Evolutionary conservation across 768 basidiomycete species (phyloP).

Genomic region (Kwoniella bestiolae): DNA sequence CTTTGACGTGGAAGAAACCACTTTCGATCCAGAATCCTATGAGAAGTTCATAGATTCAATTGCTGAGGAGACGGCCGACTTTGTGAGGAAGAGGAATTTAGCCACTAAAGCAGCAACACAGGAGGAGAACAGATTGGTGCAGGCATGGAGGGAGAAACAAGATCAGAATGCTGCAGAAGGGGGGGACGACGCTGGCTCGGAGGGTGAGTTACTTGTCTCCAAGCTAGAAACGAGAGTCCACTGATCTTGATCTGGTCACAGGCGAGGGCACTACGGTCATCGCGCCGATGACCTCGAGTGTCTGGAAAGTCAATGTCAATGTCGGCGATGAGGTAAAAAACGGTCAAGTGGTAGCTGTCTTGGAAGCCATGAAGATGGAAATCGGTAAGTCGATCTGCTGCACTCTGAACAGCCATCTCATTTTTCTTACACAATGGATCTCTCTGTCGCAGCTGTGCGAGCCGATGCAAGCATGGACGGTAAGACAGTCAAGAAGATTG

Average conservation of each 20-base stretch:
- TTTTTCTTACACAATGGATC: neutral
- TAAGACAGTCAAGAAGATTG: slow-evolving; percentile 25
- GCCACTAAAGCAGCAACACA: slow-evolving; percentile 57
- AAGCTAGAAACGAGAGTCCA: no score
- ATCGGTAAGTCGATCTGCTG: slow-evolving; percentile 30
- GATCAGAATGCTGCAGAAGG: slow-evolving; percentile 14
- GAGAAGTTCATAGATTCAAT: slow-evolving; percentile 60
- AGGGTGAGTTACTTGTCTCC: slow-evolving; percentile 7
- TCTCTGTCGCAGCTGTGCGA: slow-evolving; percentile 26
- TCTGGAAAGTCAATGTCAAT: slow-evolving; percentile 38
- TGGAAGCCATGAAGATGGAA: slow-evolving; percentile 51
- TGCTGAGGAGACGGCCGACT: slow-evolving; percentile 59
- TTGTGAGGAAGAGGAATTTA: slow-evolving; percentile 59
- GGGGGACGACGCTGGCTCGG: neutral
- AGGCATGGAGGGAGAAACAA: slow-evolving; percentile 58
- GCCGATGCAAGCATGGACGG: slow-evolving; percentile 39
- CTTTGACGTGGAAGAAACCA: slow-evolving; percentile 62
- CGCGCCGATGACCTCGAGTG: slow-evolving; percentile 41
- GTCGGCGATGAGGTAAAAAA: slow-evolving; percentile 33
- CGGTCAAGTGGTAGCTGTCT: slow-evolving; percentile 35
- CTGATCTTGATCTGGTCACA: neutral
- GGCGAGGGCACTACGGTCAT: slow-evolving; percentile 27
- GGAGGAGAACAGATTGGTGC: slow-evolving; percentile 55
- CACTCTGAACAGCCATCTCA: neutral
- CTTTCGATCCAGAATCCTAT: slow-evolving; percentile 66